Evolutionary conservation across 345 rosid genomes (phyloP), one percentile per base, ranked within the genome.

Genomic region (Excoecaria cochinchinensis): DNA sequence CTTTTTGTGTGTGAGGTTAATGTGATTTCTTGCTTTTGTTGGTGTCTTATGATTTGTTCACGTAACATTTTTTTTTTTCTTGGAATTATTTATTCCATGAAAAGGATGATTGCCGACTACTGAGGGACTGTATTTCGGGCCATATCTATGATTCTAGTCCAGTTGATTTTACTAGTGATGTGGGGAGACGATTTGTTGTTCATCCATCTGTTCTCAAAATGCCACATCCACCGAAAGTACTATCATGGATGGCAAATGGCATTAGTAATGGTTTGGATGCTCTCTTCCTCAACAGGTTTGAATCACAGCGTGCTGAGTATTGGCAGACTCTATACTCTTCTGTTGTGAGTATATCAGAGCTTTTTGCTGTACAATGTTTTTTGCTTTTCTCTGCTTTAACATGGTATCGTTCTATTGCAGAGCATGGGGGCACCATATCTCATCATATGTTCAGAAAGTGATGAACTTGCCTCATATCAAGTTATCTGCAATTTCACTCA

Each of bases 271-370:
- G 91, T 75, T 93, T 95, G 51, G 98, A 95, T 86, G 84, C 87
- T 79, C 86, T 95, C 82, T 95, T 95, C 83, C 89, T 92, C 75
- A 85, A 71, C 83, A 84, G 90, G 84, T 92, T 95, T 84, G 99
- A 92, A 81, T 85, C 98, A 39, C 92, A 92, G 60, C 91, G 98
- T 74, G 94, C 95, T 42, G 92, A 90, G 79, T 95, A 78, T 77
- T 95, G 99, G 99, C 98, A 89, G 87, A 92, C 97, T 69, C 85
- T 95, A 38, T 92, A 95, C 84, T 88, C 97, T 50, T 87, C 99
- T 64, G 82, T 90, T 56, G 99, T 95, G 87, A 91, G 94, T 84
- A 57, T 52, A 76, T 59, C 69, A 39, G 15, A 47, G 53, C 62
- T 51, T 31, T 15, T 25, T 60, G 53, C 68, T 44, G 5, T n/a